Conservation (phyloP, 1,139 yeast genomes). For the Blastobotrys petasosporus region DNA sequence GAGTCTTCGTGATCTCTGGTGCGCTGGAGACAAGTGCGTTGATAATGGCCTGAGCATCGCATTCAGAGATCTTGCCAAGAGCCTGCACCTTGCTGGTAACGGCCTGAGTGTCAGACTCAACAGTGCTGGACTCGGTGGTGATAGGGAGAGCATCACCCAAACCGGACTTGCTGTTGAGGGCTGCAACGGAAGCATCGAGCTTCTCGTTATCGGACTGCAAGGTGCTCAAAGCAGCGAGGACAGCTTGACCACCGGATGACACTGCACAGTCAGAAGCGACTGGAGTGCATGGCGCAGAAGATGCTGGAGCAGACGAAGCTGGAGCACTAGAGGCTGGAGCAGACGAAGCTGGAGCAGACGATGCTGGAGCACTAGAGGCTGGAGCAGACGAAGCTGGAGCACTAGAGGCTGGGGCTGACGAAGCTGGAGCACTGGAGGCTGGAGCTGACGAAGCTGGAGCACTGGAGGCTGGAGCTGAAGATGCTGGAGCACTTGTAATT, state of each 20-base stretch:
- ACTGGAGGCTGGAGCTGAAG: conserved; percentile 7
- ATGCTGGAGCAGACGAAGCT: conserved; percentile 8
- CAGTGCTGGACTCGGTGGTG: conserved; percentile 3
- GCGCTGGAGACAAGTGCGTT: background rate
- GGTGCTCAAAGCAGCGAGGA: background rate
- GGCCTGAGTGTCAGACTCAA: conserved; percentile 6
- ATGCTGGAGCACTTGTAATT: background rate
- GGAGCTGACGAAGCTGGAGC: conserved; percentile 1
- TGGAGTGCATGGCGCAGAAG: conserved; percentile 7
- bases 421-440: background rate
- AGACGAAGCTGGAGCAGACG: background rate
- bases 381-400: no score
- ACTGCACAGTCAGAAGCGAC: background rate
- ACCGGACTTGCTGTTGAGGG: background rate
- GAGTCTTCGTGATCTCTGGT: background rate
- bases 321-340: background rate
- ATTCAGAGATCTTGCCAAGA: conserved; percentile 3
- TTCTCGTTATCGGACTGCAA: conserved; percentile 1
- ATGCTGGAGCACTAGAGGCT: background rate
- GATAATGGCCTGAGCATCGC: conserved; percentile 5
- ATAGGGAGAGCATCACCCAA: conserved; percentile 10
- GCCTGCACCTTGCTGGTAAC: conserved; percentile 5
- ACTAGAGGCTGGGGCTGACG: conserved; percentile 1
- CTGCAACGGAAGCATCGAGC: conserved; percentile 4
- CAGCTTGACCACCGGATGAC: conserved; percentile 1